phyloP scores from a whole-genome alignment of 352 stramenopile genomes.

The Phytopythium helicoides region DNA sequence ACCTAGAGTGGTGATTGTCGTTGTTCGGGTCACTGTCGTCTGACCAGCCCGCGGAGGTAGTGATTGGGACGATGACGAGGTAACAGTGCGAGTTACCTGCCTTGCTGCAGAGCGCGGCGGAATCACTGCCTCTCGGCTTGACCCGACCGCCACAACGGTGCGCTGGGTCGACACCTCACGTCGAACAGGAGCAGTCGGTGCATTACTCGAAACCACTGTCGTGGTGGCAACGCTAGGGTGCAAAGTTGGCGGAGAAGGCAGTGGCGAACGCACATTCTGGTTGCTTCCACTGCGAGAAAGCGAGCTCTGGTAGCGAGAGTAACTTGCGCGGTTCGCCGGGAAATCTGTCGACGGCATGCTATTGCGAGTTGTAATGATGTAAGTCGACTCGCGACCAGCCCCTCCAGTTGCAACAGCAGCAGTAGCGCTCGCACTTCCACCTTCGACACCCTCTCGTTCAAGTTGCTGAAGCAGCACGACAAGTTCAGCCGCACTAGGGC shows the following conservation, averaged over 20 bases:
- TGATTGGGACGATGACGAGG: not conserved
- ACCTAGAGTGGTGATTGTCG: not conserved
- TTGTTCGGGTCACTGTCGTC: not conserved
- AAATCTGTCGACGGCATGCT: constrained; percentile 6
- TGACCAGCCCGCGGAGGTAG: not conserved
- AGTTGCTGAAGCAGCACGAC: constrained; percentile 51
- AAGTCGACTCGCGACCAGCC: constrained; percentile 5
- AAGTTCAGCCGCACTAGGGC: constrained; percentile 52
- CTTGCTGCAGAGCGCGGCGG: not conserved
- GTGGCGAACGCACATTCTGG: not conserved
- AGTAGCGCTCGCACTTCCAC: not conserved
- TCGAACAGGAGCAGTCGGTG: not conserved
- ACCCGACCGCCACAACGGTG: not conserved
- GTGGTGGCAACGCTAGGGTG: constrained; percentile 3
- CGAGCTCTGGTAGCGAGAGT: constrained; percentile 5
- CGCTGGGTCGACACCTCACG: too few relatives aligned
- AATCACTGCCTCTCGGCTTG: not conserved
- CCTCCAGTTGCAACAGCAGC: not conserved
- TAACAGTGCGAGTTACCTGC: not conserved
- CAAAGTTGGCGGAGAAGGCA: not conserved
- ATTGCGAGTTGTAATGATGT: constrained; percentile 6
- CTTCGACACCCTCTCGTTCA: constrained; percentile 18
- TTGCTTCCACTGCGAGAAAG: constrained; percentile 16
- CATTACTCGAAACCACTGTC: constrained; percentile 15
- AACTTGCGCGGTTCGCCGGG: constrained; percentile 4